A percentile compares a stretch with the other conserved stretches of the same genome.
These are phyloP conservation scores for Thraustotheca clavata DNA, from an alignment of 352 stramenopile species.

Conservation along the genomic window DNA sequence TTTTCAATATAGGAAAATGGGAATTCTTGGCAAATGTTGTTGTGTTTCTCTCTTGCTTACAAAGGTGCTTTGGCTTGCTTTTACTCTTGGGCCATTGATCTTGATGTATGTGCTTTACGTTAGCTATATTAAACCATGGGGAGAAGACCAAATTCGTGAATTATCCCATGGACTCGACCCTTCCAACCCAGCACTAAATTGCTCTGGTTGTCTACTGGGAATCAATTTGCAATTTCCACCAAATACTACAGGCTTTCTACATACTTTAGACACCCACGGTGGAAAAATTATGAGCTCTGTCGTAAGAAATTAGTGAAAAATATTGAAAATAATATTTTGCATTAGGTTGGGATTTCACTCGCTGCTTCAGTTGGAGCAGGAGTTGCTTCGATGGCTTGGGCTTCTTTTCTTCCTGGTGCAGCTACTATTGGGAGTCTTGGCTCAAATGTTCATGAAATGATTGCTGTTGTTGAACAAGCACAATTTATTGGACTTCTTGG, in stretches of 20 bases:
- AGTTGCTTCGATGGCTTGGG: conserved; percentile 64
- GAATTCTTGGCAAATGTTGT: conserved; percentile 20
- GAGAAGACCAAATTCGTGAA: conserved; percentile 59
- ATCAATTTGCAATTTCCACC: conserved; percentile 78
- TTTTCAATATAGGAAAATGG: conserved; percentile 2
- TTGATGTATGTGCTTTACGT: conserved; percentile 62
- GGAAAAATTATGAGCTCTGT: conserved; percentile 51
- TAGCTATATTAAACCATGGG: conserved; percentile 42
- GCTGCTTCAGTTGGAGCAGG: conserved; percentile 38
- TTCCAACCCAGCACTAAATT: conserved; percentile 45
- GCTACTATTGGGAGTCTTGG: conserved; percentile 56
- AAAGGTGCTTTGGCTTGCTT: conserved; percentile 16
- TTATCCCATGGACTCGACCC: conserved; percentile 39
- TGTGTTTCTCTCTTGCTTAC: conserved; percentile 1
- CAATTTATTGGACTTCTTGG: conserved; percentile 82
- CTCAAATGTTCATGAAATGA: conserved; percentile 76
- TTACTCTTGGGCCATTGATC: conserved; percentile 28
- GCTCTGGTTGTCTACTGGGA: conserved; percentile 76
- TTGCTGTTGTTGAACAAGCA: conserved; percentile 74
- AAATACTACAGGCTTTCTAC: conserved; percentile 45
- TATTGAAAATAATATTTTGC: neutral
- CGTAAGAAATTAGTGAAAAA: conserved; percentile 13
- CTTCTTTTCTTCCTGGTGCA: conserved; percentile 50
- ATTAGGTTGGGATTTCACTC: conserved; percentile 46
- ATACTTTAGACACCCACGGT: conserved; percentile 68